phyloP scores from a whole-genome alignment of 2,329 filamentous ascomycete genomes.

The Tolypocladium tundrense region DNA sequence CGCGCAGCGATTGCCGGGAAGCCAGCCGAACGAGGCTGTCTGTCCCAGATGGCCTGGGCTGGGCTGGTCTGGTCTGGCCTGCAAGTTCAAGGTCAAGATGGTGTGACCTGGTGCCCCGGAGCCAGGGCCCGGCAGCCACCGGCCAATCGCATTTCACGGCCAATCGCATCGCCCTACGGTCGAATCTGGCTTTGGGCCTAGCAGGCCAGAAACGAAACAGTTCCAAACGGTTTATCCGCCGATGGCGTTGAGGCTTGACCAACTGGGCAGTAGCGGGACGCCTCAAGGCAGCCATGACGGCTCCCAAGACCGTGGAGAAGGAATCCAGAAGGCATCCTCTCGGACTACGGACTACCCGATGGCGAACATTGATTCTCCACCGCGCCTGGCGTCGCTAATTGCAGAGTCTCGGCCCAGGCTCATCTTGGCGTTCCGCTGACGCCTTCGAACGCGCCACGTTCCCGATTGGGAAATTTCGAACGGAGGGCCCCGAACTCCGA shows the following conservation, averaged over 20 bases:
- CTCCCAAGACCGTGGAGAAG: too few relatives aligned
- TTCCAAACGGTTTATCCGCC: too few relatives aligned
- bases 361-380: too few relatives aligned
- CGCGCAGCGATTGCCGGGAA: neutral
- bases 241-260: too few relatives aligned
- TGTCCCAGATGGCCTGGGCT: neutral
- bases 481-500: neutral
- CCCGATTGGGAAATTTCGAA: neutral
- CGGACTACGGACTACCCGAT: too few relatives aligned
- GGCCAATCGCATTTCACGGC: conserved; percentile 3
- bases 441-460: neutral
- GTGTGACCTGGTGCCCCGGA: neutral
- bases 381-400: too few relatives aligned
- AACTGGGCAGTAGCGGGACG: too few relatives aligned
- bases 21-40: neutral
- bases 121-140: neutral
- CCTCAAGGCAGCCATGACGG: too few relatives aligned
- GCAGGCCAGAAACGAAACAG: neutral
- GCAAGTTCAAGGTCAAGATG: neutral
- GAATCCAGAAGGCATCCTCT: too few relatives aligned
- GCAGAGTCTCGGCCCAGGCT: neutral
- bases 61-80: neutral
- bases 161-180: neutral
- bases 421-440: neutral
- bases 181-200: neutral